Percentiles rank a stretch among this genome's conserved stretches.
These are phyloP conservation scores for Cytospora piceicola DNA, from an alignment of 2,329 filamentous ascomycete genomes.

Conservation along the genomic window DNA sequence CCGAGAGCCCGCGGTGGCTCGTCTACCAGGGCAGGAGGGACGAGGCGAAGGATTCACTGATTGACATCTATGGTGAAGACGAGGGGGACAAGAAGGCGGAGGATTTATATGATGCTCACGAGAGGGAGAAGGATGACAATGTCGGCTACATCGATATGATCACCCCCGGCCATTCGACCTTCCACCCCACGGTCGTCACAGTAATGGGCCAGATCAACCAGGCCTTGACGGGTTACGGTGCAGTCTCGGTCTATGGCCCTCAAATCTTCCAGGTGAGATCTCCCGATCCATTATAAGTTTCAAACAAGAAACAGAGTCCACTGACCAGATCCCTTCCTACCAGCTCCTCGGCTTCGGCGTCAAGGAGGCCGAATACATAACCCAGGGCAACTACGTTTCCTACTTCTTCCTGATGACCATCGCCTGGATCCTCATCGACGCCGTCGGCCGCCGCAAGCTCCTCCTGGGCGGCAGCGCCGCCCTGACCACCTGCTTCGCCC, in stretches of 20 bases:
- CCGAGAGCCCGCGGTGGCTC: constrained; percentile 62
- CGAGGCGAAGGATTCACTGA: constrained; percentile 54
- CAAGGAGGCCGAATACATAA: constrained; percentile 57
- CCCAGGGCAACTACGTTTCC: constrained; percentile 62
- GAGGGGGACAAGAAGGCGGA: constrained; percentile 39
- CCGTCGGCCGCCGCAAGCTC: constrained; percentile 56
- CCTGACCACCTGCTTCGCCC: constrained; percentile 52
- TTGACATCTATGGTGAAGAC: constrained; percentile 53
- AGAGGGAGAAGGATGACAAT: constrained; percentile 50
- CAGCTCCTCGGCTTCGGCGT: constrained; percentile 60
- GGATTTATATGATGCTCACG: constrained; percentile 53
- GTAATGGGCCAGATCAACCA: constrained; percentile 68
- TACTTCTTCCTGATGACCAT: constrained; percentile 66
- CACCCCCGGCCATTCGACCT: constrained; percentile 56
- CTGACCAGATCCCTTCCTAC: neutral
- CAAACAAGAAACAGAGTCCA: neutral
- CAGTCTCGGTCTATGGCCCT: constrained; percentile 65
- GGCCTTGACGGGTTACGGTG: constrained; percentile 60
- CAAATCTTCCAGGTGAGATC: constrained; percentile 56
- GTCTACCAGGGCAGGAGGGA: constrained; percentile 54
- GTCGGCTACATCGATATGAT: constrained; percentile 63
- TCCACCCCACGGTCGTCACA: constrained; percentile 63
- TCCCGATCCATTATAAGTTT: neutral
- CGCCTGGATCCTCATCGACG: constrained; percentile 63
- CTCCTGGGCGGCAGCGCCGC: constrained; percentile 56